Evolutionary conservation across 495 filamentous ascomycete species (phyloP).

Genomic region (Daldinia childiae): DNA sequence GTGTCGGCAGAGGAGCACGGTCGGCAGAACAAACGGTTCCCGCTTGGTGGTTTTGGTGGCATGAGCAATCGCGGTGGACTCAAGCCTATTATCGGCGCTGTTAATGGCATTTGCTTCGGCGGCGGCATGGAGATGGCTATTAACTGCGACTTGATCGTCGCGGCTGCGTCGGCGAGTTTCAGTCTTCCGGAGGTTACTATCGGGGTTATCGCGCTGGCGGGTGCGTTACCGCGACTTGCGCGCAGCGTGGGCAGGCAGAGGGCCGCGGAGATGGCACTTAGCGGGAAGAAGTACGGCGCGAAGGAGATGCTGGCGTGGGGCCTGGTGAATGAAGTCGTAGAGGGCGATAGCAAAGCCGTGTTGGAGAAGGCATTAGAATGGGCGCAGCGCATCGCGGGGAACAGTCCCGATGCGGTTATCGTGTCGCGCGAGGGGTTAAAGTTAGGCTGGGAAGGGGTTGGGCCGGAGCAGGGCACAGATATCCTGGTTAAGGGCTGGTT

Average conservation of each 20-base stretch:
- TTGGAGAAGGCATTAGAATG: conserved; percentile 58
- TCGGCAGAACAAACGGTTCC: conserved; percentile 15
- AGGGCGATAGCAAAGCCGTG: conserved; percentile 44
- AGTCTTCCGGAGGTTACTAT: conserved; percentile 73
- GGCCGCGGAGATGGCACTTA: conserved; percentile 75
- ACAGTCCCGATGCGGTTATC: conserved; percentile 78
- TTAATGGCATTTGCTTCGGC: conserved; percentile 79
- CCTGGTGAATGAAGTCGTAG: conserved; percentile 73
- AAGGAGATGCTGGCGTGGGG: conserved; percentile 72
- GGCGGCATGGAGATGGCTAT: conserved; percentile 78
- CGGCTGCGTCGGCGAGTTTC: conserved; percentile 63
- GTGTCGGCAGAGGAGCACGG: background rate
- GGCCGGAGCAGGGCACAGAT: conserved; percentile 70
- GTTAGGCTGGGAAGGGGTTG: conserved; percentile 71
- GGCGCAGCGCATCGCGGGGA: conserved; percentile 62
- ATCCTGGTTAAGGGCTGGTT: conserved; percentile 68
- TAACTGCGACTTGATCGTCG: conserved; percentile 76
- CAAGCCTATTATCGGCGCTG: conserved; percentile 77
- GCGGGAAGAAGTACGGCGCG: conserved; percentile 66
- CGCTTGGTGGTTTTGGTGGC: conserved; percentile 59
- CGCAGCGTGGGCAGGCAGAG: conserved; percentile 72
- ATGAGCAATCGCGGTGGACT: conserved; percentile 63
- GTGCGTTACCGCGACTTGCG: conserved; percentile 71
- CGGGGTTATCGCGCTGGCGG: conserved; percentile 75
- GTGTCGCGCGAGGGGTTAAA: conserved; percentile 72